Base-by-base conservation (phyloP, 2,329 filamentous ascomycete species). In the Septoria linicola region DNA sequence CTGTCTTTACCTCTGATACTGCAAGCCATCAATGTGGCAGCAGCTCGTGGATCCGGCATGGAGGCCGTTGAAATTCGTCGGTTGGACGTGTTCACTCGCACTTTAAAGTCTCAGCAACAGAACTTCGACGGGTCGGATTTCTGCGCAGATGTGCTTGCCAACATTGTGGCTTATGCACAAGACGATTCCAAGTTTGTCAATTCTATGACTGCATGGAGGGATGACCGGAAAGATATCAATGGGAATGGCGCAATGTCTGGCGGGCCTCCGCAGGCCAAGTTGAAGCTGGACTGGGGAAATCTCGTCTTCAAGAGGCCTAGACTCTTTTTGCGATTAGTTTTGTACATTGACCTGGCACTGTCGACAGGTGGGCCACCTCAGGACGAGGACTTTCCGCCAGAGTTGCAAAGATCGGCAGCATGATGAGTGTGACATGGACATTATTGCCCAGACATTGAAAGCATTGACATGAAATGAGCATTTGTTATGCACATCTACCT, bases 401-500 rank as follows among this genome's bases (percentile, higher is more conserved):
- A 59, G 50, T 42, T 60, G 51, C 53, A 56, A 35, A 57, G 51
- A 31, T 36, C 39, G 11, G 53, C 53, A 27, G 53, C 48, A 16
- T 55, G 27, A 41, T 36, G 34, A 8, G 16, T n/a, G 8, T 14
- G n/a, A 16, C 3, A 36, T 6, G 34, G 13, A 14, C 13, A 32
- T 32, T 10, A 32, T 32, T 32, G 30, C 6, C 13, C 14, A 7
- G 2, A 13, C 11, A 10, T 13, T 32, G 14, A 14, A 11, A 32
- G 30, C 8, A 14, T 6, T 1, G 8, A 32, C 13, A 36, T 19
- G n/a, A 36, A 19, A 36, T 14, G 34, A 36, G 34, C n/a, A 36
- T 37, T 6, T 11, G 19, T 37, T 4, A 17, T 5, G 3, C 13
- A 23, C n/a, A 17, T 48, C 25, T 63, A 80, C 63, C 81, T 77